Base-by-base conservation (phyloP, 441 rosid genomes). In the Euphorbia celastroides region DNA sequence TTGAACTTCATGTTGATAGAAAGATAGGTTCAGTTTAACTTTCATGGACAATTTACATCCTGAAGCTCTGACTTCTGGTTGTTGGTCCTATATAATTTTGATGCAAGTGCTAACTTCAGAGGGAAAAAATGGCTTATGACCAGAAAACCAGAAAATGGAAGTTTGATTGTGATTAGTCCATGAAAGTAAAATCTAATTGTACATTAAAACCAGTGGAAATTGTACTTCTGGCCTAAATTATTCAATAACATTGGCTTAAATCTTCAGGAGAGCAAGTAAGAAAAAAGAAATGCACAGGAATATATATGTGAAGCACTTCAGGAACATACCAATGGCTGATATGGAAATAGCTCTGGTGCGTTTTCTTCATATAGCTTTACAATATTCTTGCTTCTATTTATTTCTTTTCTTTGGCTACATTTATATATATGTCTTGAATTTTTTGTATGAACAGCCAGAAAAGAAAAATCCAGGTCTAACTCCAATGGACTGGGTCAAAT, bases 301-400 rank as follows among this genome's bases (percentile, higher is more conserved):
- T 86, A 77, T 75, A 28, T 86, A 78, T 70, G 94, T 90, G 71
- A 93, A 93, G 78, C 98, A 93, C 83, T 93, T 93, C 78, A 93
- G 86, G 77, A 86, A 81, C 79, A 90, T 93, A 74, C 97, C 97
- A 32, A 93, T 93, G 98, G 98, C 97, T 23, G 98, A 93, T 83
- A 80, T 90, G 94, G 96, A 93, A 75, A 86, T 93, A 68, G 97
- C 86, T 62, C 98, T 93, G 50, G 97, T 93, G 79, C 86, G 89
- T 10, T 70, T 60, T 60, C 14, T 41, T 34, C 52, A 13, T 58
- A 26, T 65, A 19, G 26, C 34, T 4, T 61, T 8, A 19, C n/a
- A 57, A 27, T 41, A 17, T 32, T 54, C 12, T 36, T 51, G 14
- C 4, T n/a, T 50, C 14, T n/a, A n/a, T n/a, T n/a, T n/a, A n/a